Percentiles rank a stretch among this genome's conserved stretches.
Evolutionary conservation across 2,329 filamentous ascomycete species (phyloP).

Genomic region (Nemania bipapillata): DNA sequence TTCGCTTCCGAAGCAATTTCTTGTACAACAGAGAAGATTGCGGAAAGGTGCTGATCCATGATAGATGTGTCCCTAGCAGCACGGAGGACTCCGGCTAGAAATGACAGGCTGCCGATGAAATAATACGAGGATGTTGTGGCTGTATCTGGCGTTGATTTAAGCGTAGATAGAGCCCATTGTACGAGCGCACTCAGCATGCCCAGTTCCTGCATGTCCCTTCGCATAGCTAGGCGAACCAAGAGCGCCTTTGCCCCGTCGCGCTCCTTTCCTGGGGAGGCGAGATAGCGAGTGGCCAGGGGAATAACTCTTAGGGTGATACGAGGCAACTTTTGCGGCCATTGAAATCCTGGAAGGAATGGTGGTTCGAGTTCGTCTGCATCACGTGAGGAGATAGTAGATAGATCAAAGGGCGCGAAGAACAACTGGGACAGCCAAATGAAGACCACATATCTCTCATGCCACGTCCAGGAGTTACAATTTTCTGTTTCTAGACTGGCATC

Average conservation of each 20-base stretch:
- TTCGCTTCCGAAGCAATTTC: constrained; percentile 65
- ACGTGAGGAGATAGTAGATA: constrained; percentile 81
- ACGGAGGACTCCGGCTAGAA: constrained; percentile 77
- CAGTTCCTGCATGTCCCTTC: constrained; percentile 86
- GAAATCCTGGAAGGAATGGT: constrained; percentile 60
- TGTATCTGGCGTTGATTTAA: constrained; percentile 60
- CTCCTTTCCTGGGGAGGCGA: constrained; percentile 83
- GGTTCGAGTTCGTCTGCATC: constrained; percentile 61
- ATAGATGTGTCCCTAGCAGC: constrained; percentile 78
- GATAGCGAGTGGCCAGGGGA: constrained; percentile 74
- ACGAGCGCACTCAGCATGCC: constrained; percentile 75
- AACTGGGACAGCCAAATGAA: constrained; percentile 88
- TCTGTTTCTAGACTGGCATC: constrained; percentile 30
- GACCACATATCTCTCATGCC: constrained; percentile 90
- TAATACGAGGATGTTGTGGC: constrained; percentile 70
- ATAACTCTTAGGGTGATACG: constrained; percentile 76
- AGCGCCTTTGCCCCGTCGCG: constrained; percentile 86
- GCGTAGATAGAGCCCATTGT: constrained; percentile 73
- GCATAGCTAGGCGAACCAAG: constrained; percentile 81
- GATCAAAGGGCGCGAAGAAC: constrained; percentile 86
- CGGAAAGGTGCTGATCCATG: constrained; percentile 72
- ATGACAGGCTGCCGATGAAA: constrained; percentile 81
- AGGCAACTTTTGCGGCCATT: constrained; percentile 71
- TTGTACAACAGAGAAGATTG: constrained; percentile 74
- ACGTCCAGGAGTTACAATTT: constrained; percentile 64